Conservation (phyloP, 163 green algal genomes). For the Trebouxiophyceae sp. region DNA sequence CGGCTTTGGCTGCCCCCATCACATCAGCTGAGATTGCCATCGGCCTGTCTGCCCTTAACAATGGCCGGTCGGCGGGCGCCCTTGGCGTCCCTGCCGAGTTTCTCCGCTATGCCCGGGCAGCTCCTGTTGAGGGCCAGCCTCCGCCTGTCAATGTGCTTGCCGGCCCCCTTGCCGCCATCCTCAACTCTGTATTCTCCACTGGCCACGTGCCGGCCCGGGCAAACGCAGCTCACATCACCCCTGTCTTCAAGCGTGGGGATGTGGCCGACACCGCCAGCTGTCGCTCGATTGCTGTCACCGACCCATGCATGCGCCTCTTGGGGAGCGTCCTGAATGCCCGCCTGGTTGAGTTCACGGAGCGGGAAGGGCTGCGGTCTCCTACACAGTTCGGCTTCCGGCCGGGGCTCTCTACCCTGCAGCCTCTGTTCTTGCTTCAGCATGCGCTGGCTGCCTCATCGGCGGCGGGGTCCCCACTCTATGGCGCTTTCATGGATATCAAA, state of each 20-base stretch:
- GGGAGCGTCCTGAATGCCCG: background rate
- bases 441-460: background rate
- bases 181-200: background rate
- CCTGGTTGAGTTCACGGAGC: slow-evolving; percentile 4
- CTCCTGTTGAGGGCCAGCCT: background rate
- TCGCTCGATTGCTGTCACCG: slow-evolving; percentile 5
- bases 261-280: slow-evolving; percentile 3
- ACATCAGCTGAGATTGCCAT: background rate
- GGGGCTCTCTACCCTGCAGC: slow-evolving; percentile 2
- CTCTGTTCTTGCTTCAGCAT: slow-evolving; percentile 8
- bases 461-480: slow-evolving; percentile 2
- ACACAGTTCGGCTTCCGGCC: slow-evolving; percentile 10
- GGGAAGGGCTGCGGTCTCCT: background rate
- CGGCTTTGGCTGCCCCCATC: background rate
- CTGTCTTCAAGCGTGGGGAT: slow-evolving; percentile 1
- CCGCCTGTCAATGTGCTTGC: background rate
- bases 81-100: background rate
- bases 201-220: background rate
- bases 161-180: background rate
- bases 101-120: background rate
- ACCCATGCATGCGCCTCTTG: slow-evolving; percentile 3
- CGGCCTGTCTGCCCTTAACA: background rate
- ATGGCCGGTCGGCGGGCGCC: background rate
- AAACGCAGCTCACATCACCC: background rate
- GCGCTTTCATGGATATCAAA: slow-evolving; percentile 16